Base-by-base conservation (phyloP, 306 rosid species). In the Malus fusca region DNA sequence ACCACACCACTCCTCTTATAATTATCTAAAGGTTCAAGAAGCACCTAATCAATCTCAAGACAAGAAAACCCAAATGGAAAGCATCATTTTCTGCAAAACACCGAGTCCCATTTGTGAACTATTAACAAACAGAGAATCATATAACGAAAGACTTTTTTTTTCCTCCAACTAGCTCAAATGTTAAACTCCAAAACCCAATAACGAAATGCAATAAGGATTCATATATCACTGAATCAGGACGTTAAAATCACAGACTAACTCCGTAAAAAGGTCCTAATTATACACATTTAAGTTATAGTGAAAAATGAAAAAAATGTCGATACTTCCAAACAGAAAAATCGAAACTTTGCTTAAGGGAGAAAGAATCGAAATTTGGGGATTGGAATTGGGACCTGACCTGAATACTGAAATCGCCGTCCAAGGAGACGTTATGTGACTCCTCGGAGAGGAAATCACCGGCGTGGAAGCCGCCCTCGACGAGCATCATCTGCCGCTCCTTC, bases 321-420 rank as follows among this genome's bases (percentile, higher is more conserved):
- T 11, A 66, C 17, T 12, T 66, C 70, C 70, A 21, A 37, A n/a
- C 66, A 53, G 58, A 44, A 68, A 68, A 68, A 43, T 22, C 72
- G 22, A 25, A 23, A 23, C 11, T 13, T 23, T 44, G 17, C 22
- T 43, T 8, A 70, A 30, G 19, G 52, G 12, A 23, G 40, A 17
- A 17, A 69, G 11, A 19, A 55, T 19, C 4, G 46, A 56, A 21
- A 64, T 33, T 43, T 28, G 60, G 2, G 22, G 62, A 31, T n/a
- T 10, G 12, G 35, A 56, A 74, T 72, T 14, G 33, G 76, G 75
- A 94, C 97, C 97, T 90, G 75, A 94, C 97, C 98, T 95, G 98
- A 81, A 95, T 95, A 40, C 97, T 95, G 88, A 95, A 95, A 92
- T 95, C 98, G 3, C 98, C 97, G 33, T 88, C 98, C 73, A 95